Conservation (phyloP, 164 flowering plant genomes). For the Tetracentron sinense region DNA sequence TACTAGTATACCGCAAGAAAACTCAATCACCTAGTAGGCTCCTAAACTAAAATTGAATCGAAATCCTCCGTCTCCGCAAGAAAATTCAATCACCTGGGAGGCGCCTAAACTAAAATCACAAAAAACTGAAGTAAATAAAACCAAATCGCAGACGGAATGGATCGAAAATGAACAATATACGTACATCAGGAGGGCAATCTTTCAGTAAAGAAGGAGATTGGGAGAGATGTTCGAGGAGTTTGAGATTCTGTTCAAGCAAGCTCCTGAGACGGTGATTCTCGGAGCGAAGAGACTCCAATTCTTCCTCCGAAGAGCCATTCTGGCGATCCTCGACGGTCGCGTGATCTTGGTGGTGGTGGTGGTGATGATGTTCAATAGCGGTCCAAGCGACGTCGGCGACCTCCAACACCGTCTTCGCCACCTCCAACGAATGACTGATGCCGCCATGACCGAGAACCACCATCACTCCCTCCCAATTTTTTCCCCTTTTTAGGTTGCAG, state of each 20-base stretch:
- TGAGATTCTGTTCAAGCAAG: constrained; percentile 60
- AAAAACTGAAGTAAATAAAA: neutral
- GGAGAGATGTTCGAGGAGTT: constrained; percentile 53
- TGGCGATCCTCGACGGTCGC: neutral
- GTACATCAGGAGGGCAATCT: constrained; percentile 85
- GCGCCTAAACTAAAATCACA: no score
- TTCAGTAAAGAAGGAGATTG: constrained; percentile 37
- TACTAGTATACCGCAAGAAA: no score
- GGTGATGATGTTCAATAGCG: constrained; percentile 60
- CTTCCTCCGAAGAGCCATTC: neutral
- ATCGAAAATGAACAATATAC: neutral
- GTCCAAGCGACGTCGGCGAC: constrained; percentile 78
- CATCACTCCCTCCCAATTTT: neutral
- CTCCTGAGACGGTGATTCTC: constrained; percentile 62
- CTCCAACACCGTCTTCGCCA: constrained; percentile 35
- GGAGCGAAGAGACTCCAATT: constrained; percentile 20
- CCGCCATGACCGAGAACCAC: constrained; percentile 10
- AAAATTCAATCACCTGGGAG: no score
- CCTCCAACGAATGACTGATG: constrained; percentile 17
- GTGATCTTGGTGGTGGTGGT: constrained; percentile 31
- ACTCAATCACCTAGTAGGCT: no score
- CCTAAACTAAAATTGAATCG: no score
- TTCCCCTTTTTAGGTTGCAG: neutral
- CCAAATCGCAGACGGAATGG: neutral
- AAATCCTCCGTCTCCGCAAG: no score